These are phyloP conservation scores for Diutina catenulata DNA, from an alignment of 1,139 yeast genomes.

Conservation along the genomic window DNA sequence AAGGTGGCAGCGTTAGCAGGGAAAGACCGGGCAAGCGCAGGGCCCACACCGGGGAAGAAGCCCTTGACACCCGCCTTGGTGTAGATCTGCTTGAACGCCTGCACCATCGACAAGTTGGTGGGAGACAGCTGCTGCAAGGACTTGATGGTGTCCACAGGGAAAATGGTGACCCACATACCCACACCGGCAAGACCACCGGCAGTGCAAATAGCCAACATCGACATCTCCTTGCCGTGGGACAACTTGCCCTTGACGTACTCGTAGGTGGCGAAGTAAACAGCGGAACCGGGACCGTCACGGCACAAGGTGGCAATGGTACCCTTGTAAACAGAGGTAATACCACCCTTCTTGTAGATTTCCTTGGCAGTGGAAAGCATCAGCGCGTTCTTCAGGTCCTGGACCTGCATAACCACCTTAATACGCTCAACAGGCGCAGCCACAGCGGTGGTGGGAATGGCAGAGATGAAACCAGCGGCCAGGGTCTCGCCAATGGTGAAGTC, in stretches of 20 bases:
- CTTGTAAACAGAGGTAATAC: conserved; percentile 72
- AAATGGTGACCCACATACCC: conserved; percentile 92
- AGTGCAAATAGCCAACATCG: conserved; percentile 63
- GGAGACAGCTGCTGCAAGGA: conserved; percentile 69
- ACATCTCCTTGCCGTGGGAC: conserved; percentile 43
- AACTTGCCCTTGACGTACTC: conserved; percentile 62
- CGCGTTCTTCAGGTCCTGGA: conserved; percentile 40
- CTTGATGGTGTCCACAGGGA: conserved; percentile 94
- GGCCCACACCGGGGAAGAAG: conserved; percentile 96
- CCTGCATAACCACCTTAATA: conserved; percentile 86
- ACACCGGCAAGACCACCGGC: conserved; percentile 97
- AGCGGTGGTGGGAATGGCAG: conserved; percentile 89
- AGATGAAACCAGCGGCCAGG: conserved; percentile 89
- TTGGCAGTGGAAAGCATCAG: conserved; percentile 51
- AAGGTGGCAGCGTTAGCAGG: conserved; percentile 98
- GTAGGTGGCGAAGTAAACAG: conserved; percentile 89
- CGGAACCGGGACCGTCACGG: conserved; percentile 98
- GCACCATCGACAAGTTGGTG: conserved; percentile 43
- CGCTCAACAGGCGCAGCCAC: conserved; percentile 97
- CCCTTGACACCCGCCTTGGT: conserved; percentile 74
- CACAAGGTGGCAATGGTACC: conserved; percentile 90
- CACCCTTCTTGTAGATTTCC: conserved; percentile 71
- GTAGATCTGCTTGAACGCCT: conserved; percentile 55
- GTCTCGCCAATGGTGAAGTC: conserved; percentile 56
- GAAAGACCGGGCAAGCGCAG: conserved; percentile 88